Percentiles rank a stretch among this genome's conserved stretches.
Conservation (phyloP, 768 basidiomycete genomes). For the Tricholoma sp. region DNA sequence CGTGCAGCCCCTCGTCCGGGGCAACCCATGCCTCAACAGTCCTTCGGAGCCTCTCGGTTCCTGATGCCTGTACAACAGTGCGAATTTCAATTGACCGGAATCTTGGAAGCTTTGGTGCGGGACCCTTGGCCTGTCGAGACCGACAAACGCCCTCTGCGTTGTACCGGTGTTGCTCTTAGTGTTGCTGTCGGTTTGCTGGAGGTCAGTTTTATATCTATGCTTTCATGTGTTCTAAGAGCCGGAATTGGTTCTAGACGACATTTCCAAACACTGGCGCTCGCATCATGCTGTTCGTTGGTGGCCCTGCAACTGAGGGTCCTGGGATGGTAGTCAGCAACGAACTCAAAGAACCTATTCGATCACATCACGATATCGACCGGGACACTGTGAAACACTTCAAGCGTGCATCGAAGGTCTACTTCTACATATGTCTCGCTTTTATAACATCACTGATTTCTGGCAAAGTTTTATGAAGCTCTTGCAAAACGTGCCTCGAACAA, state of each 20-base stretch:
- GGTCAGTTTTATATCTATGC: constrained; percentile 31
- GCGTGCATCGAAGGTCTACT: constrained; percentile 83
- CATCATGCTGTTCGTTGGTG: constrained; percentile 95
- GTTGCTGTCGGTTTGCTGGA: constrained; percentile 92
- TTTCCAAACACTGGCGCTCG: constrained; percentile 95
- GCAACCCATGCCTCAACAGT: constrained; percentile 73
- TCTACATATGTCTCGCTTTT: neutral
- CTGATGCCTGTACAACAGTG: constrained; percentile 86
- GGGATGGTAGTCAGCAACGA: constrained; percentile 96
- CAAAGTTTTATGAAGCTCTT: constrained; percentile 90
- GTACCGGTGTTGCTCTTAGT: constrained; percentile 91
- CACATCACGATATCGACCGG: constrained; percentile 97
- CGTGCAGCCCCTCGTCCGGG: constrained; percentile 85
- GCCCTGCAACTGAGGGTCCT: constrained; percentile 93
- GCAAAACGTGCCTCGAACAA: constrained; percentile 92
- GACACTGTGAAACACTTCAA: constrained; percentile 98
- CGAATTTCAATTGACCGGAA: constrained; percentile 94
- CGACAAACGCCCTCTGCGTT: constrained; percentile 88
- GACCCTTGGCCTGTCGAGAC: constrained; percentile 98
- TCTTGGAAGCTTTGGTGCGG: constrained; percentile 79
- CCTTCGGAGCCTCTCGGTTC: constrained; percentile 86
- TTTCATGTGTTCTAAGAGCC: neutral
- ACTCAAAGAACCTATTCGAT: constrained; percentile 94
- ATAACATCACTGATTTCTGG: constrained; percentile 4
- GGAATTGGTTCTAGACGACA: constrained; percentile 45